These are phyloP conservation scores for Psilocybe tampanensis DNA, from an alignment of 768 basidiomycete species.

Conservation along the genomic window DNA sequence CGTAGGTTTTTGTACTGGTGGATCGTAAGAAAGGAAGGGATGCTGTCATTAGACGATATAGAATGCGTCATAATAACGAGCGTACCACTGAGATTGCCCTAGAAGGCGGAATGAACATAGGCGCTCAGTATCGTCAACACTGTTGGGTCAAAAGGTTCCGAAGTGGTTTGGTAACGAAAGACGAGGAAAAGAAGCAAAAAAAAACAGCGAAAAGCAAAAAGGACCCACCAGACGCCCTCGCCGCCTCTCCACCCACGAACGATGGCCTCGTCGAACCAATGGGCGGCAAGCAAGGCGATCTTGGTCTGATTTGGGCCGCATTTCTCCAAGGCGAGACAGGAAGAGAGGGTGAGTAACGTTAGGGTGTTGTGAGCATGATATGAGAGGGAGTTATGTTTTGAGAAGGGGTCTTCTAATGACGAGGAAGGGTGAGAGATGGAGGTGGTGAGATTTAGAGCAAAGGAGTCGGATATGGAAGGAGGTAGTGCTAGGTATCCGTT, in stretches of 20 bases:
- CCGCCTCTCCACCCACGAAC: slow-evolving; percentile 26
- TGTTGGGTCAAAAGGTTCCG: too few species aligned
- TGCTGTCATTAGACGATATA: too few species aligned
- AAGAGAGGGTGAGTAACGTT: slow-evolving; percentile 23
- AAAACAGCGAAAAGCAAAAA: not conserved
- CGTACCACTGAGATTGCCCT: slow-evolving; percentile 31
- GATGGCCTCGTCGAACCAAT: slow-evolving; percentile 29
- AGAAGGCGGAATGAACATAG: too few species aligned
- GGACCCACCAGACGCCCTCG: slow-evolving; percentile 33
- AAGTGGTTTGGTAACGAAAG: too few species aligned
- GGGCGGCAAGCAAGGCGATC: slow-evolving; percentile 31
- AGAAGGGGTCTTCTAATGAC: not conserved
- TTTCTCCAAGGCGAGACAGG: slow-evolving; percentile 27
- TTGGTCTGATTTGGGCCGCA: slow-evolving; percentile 35
- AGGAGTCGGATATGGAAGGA: not conserved
- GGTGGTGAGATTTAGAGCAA: not conserved
- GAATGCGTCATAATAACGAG: too few species aligned
- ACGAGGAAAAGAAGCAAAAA: too few species aligned
- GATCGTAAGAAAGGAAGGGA: too few species aligned
- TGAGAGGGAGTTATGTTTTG: not conserved
- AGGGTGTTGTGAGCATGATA: slow-evolving; percentile 30
- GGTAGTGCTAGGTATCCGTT: not conserved
- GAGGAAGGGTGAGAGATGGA: not conserved
- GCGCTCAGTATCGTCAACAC: too few species aligned
- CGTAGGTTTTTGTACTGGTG: slow-evolving; percentile 26